Base-by-base conservation (phyloP, 805 yeast genomes). In the Barnettozyma siamensis region DNA sequence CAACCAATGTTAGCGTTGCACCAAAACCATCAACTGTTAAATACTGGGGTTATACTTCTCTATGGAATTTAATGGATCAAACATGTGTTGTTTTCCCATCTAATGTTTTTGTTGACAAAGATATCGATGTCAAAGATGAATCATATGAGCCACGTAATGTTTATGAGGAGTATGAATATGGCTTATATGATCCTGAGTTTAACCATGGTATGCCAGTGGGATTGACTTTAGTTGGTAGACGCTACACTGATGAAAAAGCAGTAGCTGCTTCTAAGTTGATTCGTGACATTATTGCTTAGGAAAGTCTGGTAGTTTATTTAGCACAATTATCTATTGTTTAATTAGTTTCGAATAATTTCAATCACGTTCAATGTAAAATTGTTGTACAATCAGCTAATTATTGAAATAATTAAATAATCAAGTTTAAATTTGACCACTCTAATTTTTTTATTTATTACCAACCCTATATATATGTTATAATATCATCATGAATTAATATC, bases 11-110 rank as follows among this genome's bases (percentile, higher is more conserved):
- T 42, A 81, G 82, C 47, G 80, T 78, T 38, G 87, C 93, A n/a
- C 86, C 88, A 33, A 72, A 70, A 40, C 76, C 83, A 18, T 75
- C 73, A 36, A 68, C 72, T 38, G 72, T 82, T 7, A 75, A 73
- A 58, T 82, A 82, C 62, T 85, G 93, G 89, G 83, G 89, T 4
- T 85, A 85, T 67, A 83, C 91, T 6, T 65, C 88, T 2, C 69
- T 82, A 47, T 85, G 78, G 75, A 84, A 84, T 63, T 56, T 83
- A 43, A 60, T 83, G 47, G 94, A 85, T 59, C 69, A 76, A 54
- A 88, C 94, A 32, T 75, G 80, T 31, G 74, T 80, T 45, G 69
- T 72, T 2, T 66, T 77, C 63, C 88, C 83, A 52, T 72, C 86
- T 5, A 78, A 51, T 5, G 16, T 50, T 20, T 40, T 39, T 29